Conservation (phyloP, 177 flowering plant species). For the Tripterygium wilfordii region DNA sequence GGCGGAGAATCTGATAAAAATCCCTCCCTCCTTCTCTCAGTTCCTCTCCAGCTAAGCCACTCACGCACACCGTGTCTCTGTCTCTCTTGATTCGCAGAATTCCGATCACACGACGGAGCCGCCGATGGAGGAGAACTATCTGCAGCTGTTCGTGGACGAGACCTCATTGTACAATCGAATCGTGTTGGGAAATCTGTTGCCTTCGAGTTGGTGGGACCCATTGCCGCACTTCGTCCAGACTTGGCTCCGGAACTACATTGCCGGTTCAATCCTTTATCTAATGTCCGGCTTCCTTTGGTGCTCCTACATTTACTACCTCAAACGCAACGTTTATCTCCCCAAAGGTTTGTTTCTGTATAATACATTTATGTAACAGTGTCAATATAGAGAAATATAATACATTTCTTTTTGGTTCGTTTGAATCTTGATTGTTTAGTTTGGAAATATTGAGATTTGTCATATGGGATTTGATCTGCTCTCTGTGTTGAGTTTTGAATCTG, state of each 20-base stretch:
- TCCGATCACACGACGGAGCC: too few relatives aligned
- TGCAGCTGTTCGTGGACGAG: slow-evolving; percentile 49
- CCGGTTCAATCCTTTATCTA: slow-evolving; percentile 55
- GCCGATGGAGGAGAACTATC: slow-evolving; percentile 13
- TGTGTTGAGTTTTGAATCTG: too few relatives aligned
- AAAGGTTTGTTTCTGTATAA: slow-evolving; percentile 31
- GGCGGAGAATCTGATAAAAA: too few relatives aligned
- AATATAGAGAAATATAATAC: too few relatives aligned
- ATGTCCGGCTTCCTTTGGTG: slow-evolving; percentile 81
- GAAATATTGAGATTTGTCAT: too few relatives aligned
- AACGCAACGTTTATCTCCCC: slow-evolving; percentile 55
- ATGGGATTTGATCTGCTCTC: too few relatives aligned
- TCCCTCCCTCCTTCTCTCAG: too few relatives aligned
- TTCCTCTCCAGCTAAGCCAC: neutral
- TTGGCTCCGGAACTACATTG: slow-evolving; percentile 83
- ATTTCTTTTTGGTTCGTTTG: too few relatives aligned
- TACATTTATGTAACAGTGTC: too few relatives aligned
- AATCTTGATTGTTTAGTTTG: too few relatives aligned
- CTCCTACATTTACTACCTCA: slow-evolving; percentile 70
- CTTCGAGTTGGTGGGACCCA: slow-evolving; percentile 41
- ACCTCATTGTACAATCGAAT: slow-evolving; percentile 61
- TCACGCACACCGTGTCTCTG: too few relatives aligned
- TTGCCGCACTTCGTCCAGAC: slow-evolving; percentile 65
- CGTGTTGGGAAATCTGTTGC: slow-evolving; percentile 53
- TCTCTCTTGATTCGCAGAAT: too few relatives aligned